These are phyloP conservation scores for Pelargonium myrrhifolium DNA, from an alignment of 441 rosid genomes.

Conservation along the genomic window DNA sequence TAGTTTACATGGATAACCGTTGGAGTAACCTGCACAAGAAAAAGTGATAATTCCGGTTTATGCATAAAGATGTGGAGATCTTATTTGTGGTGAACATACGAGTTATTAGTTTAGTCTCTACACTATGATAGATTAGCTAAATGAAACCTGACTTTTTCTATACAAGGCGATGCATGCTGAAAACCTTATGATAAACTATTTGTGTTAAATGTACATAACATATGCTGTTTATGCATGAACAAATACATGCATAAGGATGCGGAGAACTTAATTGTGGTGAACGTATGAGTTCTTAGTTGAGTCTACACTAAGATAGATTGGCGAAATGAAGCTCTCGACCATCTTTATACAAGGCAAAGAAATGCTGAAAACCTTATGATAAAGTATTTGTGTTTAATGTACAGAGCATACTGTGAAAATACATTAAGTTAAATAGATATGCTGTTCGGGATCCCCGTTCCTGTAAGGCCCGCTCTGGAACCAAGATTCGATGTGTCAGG, in stretches of 20 bases:
- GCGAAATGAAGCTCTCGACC: not conserved
- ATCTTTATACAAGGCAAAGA: not conserved
- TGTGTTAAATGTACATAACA: too few relatives aligned
- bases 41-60: too few relatives aligned
- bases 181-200: too few relatives aligned
- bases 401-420: not conserved
- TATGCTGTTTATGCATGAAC: not conserved
- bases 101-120: too few relatives aligned
- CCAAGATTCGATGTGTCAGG: conserved; percentile 32
- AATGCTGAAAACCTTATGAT: not conserved
- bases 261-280: not conserved
- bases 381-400: not conserved
- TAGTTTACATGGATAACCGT: too few relatives aligned
- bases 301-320: not conserved
- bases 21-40: too few relatives aligned
- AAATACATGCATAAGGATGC: not conserved
- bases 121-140: too few relatives aligned
- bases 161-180: too few relatives aligned
- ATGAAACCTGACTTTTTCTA: too few relatives aligned
- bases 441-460: conserved; percentile 55
- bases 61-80: too few relatives aligned
- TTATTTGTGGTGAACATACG: too few relatives aligned
- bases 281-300: not conserved
- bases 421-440: conserved; percentile 38
- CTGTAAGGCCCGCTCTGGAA: conserved; percentile 27